Evolutionary conservation across 257 asterid species (phyloP).

Genomic region (Anisodus acutangulus): DNA sequence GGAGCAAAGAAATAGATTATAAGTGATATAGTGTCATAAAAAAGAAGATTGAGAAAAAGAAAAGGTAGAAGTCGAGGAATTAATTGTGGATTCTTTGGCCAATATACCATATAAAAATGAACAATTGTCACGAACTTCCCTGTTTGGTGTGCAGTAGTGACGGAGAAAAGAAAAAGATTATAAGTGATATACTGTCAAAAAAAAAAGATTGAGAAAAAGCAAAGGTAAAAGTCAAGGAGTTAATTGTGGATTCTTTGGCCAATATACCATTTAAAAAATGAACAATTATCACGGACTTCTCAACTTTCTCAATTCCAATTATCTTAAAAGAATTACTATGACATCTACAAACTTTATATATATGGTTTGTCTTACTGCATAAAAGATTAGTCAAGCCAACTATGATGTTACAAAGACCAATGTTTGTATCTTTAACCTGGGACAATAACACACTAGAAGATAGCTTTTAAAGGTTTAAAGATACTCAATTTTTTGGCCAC

Average conservation of each 20-base stretch:
- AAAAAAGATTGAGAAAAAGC: not conserved
- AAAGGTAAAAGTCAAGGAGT: not conserved
- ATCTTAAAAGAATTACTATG: not conserved
- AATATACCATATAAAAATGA: no score
- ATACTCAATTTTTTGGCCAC: not conserved
- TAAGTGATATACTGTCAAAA: not conserved
- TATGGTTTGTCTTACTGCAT: not conserved
- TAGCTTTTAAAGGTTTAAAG: not conserved
- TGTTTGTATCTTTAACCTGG: constrained; percentile 17
- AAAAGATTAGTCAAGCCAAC: constrained; percentile 9
- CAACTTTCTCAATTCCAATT: not conserved
- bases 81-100: no score
- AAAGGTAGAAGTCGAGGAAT: no score
- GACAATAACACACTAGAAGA: not conserved
- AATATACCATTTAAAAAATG: not conserved
- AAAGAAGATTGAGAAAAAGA: not conserved
- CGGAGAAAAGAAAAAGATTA: not conserved
- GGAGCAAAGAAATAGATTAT: no score
- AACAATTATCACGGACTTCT: not conserved
- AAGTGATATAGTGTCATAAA: no score
- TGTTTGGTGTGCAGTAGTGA: not conserved
- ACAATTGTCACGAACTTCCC: no score
- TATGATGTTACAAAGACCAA: not conserved
- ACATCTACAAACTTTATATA: not conserved
- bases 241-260: not conserved